A percentile compares a stretch with the other conserved stretches of the same genome.
These are phyloP conservation scores for Ceratocystiopsis brevicomis DNA, from an alignment of 2,329 filamentous ascomycete genomes.

Conservation along the genomic window DNA sequence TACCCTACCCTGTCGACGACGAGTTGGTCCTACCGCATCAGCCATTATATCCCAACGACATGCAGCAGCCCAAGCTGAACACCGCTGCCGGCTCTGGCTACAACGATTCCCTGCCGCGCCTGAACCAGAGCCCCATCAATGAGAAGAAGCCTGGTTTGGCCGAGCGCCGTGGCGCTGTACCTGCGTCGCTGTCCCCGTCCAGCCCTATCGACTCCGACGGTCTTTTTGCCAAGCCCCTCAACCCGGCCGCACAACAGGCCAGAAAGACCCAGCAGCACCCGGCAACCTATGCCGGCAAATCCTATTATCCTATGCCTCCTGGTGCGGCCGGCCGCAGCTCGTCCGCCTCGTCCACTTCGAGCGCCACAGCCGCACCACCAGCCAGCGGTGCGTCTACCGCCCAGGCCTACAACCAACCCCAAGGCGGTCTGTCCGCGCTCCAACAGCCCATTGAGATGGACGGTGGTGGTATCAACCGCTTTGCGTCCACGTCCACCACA, in stretches of 20 bases:
- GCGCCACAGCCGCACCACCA: neutral
- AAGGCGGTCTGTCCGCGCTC: constrained; percentile 13
- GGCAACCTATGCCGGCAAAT: constrained; percentile 29
- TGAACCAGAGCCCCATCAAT: constrained; percentile 31
- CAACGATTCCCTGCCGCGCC: constrained; percentile 32
- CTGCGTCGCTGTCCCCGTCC: constrained; percentile 65
- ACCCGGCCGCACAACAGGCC: constrained; percentile 14
- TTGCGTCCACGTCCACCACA: constrained; percentile 78
- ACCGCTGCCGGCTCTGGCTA: constrained; percentile 14
- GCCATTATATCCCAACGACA: constrained; percentile 26
- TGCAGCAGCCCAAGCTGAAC: constrained; percentile 16
- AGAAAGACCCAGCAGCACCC: too few relatives aligned
- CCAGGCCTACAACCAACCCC: constrained; percentile 1
- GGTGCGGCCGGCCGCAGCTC: constrained; percentile 17
- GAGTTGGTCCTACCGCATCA: constrained; percentile 26
- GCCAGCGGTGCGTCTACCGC: neutral
- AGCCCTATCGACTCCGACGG: constrained; percentile 59
- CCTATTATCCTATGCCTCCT: constrained; percentile 39
- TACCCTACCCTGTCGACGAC: constrained; percentile 59
- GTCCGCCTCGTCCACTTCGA: neutral
- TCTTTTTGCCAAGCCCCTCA: constrained; percentile 53
- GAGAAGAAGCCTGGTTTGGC: constrained; percentile 48
- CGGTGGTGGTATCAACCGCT: constrained; percentile 33
- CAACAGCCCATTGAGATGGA: constrained; percentile 22
- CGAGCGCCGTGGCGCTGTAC: constrained; percentile 63